Percentiles rank a stretch among this genome's conserved stretches.
Evolutionary conservation across 2,329 filamentous ascomycete genomes (phyloP).

Genomic region (Aspergillus felis): DNA sequence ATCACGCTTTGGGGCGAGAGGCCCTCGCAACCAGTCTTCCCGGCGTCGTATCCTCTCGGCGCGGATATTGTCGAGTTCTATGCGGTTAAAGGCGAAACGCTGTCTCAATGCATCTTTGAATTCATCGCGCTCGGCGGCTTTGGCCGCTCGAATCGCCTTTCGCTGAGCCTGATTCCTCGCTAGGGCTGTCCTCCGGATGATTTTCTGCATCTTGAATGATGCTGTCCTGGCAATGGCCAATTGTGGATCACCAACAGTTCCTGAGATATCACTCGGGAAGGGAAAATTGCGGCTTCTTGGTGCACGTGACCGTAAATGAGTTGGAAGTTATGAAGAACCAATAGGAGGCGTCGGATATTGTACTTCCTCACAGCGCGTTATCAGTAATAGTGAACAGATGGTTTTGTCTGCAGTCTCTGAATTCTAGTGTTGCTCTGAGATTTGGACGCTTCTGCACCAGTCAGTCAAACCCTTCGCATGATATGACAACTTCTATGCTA

Average conservation of each 20-base stretch:
- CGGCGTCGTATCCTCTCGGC: constrained; percentile 55
- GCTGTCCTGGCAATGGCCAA: constrained; percentile 30
- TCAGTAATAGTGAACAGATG: not conserved
- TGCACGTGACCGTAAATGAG: constrained; percentile 11
- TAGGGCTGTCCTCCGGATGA: constrained; percentile 62
- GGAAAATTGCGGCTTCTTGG: constrained; percentile 21
- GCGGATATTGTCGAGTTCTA: constrained; percentile 38
- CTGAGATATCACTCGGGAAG: constrained; percentile 3
- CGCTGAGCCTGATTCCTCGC: constrained; percentile 60
- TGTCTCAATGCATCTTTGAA: constrained; percentile 27
- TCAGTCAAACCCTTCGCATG: not conserved
- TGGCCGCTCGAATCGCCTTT: constrained; percentile 43
- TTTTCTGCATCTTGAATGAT: constrained; percentile 61
- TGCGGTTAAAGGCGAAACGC: constrained; percentile 29
- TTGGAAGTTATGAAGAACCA: not conserved
- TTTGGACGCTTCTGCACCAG: not conserved
- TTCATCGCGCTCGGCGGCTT: constrained; percentile 38
- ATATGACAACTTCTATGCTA: not conserved
- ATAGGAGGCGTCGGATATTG: not conserved
- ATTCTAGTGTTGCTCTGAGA: not conserved
- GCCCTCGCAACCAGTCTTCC: constrained; percentile 76
- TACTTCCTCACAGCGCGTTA: not conserved
- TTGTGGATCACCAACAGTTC: constrained; percentile 4
- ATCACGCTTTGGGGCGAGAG: constrained; percentile 73
- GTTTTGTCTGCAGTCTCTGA: not conserved